Evolutionary conservation across 148 eudicot genomes (phyloP), one percentile per base, ranked within the genome.

Genomic region (Dysphania ambrosioides): DNA sequence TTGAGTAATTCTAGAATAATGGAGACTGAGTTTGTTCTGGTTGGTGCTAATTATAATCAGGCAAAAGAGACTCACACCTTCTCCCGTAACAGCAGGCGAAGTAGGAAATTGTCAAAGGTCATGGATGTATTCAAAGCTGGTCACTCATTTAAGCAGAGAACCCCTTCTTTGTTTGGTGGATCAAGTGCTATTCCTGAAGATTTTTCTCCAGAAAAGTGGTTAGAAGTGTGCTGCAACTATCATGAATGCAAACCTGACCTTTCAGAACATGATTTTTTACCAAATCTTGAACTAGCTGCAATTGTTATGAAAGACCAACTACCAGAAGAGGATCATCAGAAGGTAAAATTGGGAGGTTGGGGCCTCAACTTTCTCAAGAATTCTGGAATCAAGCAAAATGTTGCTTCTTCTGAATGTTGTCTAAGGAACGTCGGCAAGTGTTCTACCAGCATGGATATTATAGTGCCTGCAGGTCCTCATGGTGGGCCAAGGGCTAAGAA

Each of bases 331-430:
- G 72, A 26, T n/a, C 70, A 18, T 7, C 68, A 76, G 70, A 78
- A 82, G 71, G 76, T 78, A 31, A 81, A 82, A 71, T 71, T 44
- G 51, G 95, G 91, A 83, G 98, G 97, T 30, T 95, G 97, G 97
- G 97, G 96, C 44, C 79, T 87, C 71, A 90, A 90, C 24, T 94
- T 94, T 84, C 97, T 94, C 61, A 84, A 95, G 81, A 84, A 86
- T 70, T 74, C 71, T 16, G 79, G 60, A 63, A 70, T 59, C 21
- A 69, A 71, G 71, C 75, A 71, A 56, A 51, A 70, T 7, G 51
- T 7, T 58, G 53, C 79, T 66, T 68, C 73, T 59, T 77, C 82
- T 55, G 81, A 83, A 69, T 53, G 74, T 57, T 58, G 79, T 68
- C 74, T 16, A 2, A 57, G 77, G 66, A 79, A 73, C 26, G 71